These are phyloP conservation scores for Extremus antarcticus DNA, from an alignment of 495 filamentous ascomycete species.

Conservation along the genomic window DNA sequence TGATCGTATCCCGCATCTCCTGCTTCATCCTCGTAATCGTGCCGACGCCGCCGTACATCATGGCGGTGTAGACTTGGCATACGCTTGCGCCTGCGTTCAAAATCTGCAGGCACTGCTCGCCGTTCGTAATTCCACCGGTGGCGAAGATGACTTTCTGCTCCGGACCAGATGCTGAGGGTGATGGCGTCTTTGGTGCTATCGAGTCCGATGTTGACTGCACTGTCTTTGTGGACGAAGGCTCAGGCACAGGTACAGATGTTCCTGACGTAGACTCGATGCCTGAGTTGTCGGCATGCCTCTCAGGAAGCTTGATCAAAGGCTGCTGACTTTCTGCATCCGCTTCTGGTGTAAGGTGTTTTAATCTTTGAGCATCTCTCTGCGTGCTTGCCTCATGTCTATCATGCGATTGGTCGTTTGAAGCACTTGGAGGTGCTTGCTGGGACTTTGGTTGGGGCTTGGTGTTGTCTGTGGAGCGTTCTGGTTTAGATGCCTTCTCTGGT, in stretches of 20 bases:
- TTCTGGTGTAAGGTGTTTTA: slow-evolving; percentile 10
- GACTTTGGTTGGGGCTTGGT: slow-evolving; percentile 8
- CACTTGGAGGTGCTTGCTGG: neutral
- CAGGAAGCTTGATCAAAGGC: slow-evolving; percentile 1
- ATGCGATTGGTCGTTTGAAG: neutral
- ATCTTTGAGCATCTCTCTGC: slow-evolving; percentile 6
- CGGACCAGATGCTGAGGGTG: neutral
- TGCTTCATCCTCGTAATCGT: slow-evolving; percentile 77
- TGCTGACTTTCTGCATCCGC: neutral
- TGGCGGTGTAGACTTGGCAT: slow-evolving; percentile 65
- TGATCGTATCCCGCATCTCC: slow-evolving; percentile 59
- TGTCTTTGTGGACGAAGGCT: no score
- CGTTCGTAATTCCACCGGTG: slow-evolving; percentile 79
- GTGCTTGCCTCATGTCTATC: slow-evolving; percentile 8
- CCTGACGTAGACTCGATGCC: neutral
- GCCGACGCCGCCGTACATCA: slow-evolving; percentile 78
- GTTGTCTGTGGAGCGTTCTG: slow-evolving; percentile 18
- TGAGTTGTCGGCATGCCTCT: neutral
- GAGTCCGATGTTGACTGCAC: neutral
- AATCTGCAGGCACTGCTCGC: slow-evolving; percentile 64
- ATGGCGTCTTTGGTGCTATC: neutral
- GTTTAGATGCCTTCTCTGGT: slow-evolving; percentile 18
- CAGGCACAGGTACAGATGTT: neutral
- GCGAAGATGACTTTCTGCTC: slow-evolving; percentile 75
- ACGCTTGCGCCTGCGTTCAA: slow-evolving; percentile 78